These are phyloP conservation scores for Cochlearia excelsa DNA, from an alignment of 345 rosid species.

Conservation along the genomic window DNA sequence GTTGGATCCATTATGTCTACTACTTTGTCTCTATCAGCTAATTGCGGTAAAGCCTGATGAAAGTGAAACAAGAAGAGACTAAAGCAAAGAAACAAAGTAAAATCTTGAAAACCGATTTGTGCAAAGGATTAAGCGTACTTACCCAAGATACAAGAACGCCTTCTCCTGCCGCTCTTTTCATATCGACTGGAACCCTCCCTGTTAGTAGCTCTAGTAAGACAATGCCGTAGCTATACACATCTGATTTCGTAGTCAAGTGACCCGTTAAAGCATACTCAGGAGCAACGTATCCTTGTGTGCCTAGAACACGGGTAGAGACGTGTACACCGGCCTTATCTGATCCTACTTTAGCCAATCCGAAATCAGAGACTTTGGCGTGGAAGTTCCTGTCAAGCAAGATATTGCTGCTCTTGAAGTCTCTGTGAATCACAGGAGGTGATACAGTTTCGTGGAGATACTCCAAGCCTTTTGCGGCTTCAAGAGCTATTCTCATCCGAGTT, in stretches of 20 bases:
- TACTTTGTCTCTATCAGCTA: constrained; percentile 85
- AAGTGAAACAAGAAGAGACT: no score
- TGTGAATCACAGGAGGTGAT: constrained; percentile 68
- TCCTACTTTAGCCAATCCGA: constrained; percentile 74
- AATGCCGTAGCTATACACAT: constrained; percentile 91
- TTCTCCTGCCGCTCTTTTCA: constrained; percentile 79
- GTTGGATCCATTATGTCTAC: constrained; percentile 81
- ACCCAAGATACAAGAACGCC: constrained; percentile 89
- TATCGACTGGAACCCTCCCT: constrained; percentile 83
- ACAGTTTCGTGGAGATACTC: constrained; percentile 79
- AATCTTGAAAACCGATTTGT: neutral
- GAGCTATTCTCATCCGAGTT: constrained; percentile 69
- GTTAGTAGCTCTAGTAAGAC: constrained; percentile 88
- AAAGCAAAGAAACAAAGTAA: neutral
- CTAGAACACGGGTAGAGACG: constrained; percentile 69
- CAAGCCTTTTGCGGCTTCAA: constrained; percentile 81
- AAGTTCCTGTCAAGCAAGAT: constrained; percentile 60
- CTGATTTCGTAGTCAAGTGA: constrained; percentile 91
- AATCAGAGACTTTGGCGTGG: constrained; percentile 80
- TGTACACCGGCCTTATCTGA: constrained; percentile 73
- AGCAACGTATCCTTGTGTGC: constrained; percentile 80
- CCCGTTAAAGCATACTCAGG: constrained; percentile 94
- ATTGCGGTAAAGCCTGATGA: constrained; percentile 62
- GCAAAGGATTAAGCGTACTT: no score
- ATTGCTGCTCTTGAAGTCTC: constrained; percentile 79